Evolutionary conservation across 495 filamentous ascomycete species (phyloP), one percentile per base, ranked within the genome.

Genomic region (Trypethelium eluteriae): DNA sequence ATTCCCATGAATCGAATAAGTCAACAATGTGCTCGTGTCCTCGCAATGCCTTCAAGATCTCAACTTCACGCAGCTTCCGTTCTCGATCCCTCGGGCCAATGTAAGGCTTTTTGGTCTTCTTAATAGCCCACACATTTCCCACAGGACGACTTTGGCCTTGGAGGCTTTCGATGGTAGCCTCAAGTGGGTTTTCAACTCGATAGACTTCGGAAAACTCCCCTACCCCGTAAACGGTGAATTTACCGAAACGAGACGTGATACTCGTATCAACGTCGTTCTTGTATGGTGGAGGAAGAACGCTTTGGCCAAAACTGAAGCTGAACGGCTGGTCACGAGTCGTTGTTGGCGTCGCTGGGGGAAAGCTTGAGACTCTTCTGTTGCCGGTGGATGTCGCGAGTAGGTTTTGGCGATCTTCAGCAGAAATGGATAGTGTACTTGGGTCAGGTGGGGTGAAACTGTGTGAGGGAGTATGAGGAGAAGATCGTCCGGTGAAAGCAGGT

Each of bases 201-300:
- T 90, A 98, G 11, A 98, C 94, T 67, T 88, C 82, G 0, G 94
- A 97, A 75, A 97, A 98, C 71, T 96, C 93, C 46, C 94, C 94
- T 57, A 85, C 89, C 39, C 93, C 93, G 66, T 92, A 81, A 16
- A 88, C 76, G 64, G 92, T 88, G 10, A 91, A 86, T 56, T 85
- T 86, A 32, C 86, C 84, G 73, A 98, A 98, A 46, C 88, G 84
- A 2, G 83, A 79, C 7, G 82, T 85, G 57, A 96, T 75, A 39
- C 79, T 80, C 6, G 83, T 81, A 67, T 96, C 92, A 39, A 91
- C 76, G 70, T 94, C 91, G 34, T 76, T 85, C 78, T 39, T 83
- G 80, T 18, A 77, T 77, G 69, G 83, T 77, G 56, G 84, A 18
- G 84, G 85, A 62, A 83, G 73, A 64, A 77, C 80, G 39, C 78